Evolutionary conservation across 2,329 filamentous ascomycete genomes (phyloP), one percentile per base, ranked within the genome.

Genomic region (Delphinella strobiligena): DNA sequence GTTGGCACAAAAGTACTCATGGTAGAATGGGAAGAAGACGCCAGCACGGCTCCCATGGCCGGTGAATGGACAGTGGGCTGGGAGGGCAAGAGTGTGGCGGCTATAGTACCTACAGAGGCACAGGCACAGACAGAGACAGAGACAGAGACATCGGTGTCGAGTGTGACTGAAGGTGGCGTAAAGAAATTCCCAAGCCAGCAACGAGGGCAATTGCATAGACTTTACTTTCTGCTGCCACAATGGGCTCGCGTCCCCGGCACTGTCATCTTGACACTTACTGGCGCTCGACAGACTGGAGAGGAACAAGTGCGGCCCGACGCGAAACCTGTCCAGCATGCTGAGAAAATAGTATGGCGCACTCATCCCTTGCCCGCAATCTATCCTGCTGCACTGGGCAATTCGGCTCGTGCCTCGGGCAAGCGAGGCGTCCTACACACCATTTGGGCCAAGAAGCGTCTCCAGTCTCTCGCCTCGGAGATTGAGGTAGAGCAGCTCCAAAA

Each of bases 1-100:
- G 91, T 89, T 48, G 86, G 86, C 31, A 93, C 85, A 46, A 94
- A 93, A 66, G 80, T 94, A 47, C 66, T 94, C 51, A 91, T 94
- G 85, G 80, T 93, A 30, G 86, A 94, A 59, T 94, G 87, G 87
- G 78, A 84, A 55, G 75, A 80, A 38, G 71, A 73, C 48, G 64
- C 70, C 43, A 59, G 63, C 31, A 68, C 63, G 2, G 60, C 64
- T 37, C 60, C 61, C 9, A 47, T 68, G 12, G 54, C 53, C 1
- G 72, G 69, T 2, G 71, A 71, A 44, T 93, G 86, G 86, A 74
- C 82, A 43, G 78, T 93, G 15, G 80, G 76, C 2, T 93, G 87
- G 86, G 76, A 87, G 31, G 82, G 83, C 33, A 93, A 91, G 43
- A 47, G 31, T 8, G 35, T 29, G 59, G 75, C 71, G 19, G 78